phyloP scores from a whole-genome alignment of 495 filamentous ascomycete species.

The Podospora pseudoanserina region DNA sequence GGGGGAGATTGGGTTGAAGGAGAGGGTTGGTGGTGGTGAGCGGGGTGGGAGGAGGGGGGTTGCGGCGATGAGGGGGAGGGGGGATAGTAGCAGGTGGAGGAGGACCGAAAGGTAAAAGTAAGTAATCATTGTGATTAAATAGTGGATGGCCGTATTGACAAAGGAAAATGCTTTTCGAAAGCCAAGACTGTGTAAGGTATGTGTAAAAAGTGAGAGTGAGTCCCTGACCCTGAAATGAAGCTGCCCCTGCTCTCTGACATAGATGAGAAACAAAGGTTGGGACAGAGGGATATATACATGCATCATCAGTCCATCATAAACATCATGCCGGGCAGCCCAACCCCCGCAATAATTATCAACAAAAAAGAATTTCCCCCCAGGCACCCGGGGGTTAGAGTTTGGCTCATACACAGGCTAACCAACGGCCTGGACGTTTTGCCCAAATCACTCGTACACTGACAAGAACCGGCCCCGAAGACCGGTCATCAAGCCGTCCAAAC shows the following conservation, averaged over 20 bases:
- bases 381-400: background rate
- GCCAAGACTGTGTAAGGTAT: background rate
- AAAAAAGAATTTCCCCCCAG: background rate
- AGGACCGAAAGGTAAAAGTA: background rate
- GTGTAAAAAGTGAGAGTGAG: background rate
- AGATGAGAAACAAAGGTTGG: background rate
- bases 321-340: background rate
- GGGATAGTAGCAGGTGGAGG: background rate
- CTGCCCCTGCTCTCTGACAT: background rate
- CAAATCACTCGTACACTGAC: background rate
- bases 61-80: background rate
- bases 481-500: background rate
- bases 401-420: background rate
- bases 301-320: background rate
- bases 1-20: background rate
- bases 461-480: background rate
- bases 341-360: background rate
- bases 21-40: slow-evolving; percentile 7
- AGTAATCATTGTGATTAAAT: background rate
- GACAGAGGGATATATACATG: background rate
- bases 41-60: background rate
- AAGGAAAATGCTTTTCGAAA: background rate
- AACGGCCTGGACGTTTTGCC: background rate
- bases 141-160: background rate
- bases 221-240: background rate